Percentiles rank a stretch among this genome's conserved stretches.
Evolutionary conservation across 2,329 filamentous ascomycete genomes (phyloP).

Genomic region (Calonectria crousiana): DNA sequence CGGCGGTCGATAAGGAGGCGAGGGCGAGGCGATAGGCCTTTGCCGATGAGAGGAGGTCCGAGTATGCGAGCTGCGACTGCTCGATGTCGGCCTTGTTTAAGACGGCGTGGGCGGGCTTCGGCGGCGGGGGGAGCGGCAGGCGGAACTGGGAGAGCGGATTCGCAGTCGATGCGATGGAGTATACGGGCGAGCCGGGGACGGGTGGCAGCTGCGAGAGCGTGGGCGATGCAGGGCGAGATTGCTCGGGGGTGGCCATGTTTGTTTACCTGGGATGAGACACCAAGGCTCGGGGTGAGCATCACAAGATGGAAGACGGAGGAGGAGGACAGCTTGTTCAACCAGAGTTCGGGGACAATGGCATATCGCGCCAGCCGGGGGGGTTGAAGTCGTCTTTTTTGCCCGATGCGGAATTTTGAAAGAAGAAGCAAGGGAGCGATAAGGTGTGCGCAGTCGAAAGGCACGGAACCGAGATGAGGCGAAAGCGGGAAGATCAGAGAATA

Average conservation of each 20-base stretch:
- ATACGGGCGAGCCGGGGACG: conserved; percentile 72
- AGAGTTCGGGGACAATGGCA: conserved; percentile 14
- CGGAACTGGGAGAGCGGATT: conserved; percentile 70
- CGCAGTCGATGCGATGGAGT: conserved; percentile 73
- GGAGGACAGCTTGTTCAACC: conserved; percentile 21
- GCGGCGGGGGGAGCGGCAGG: conserved; percentile 71
- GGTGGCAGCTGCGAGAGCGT: conserved; percentile 69
- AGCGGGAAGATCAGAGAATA: conserved; percentile 20
- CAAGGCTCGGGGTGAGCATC: conserved; percentile 27
- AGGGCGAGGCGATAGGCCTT: conserved; percentile 75
- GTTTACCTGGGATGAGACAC: conserved; percentile 35
- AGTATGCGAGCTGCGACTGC: conserved; percentile 71
- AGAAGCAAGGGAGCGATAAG: not conserved
- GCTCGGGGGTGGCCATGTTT: conserved; percentile 49
- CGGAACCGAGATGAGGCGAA: conserved; percentile 2
- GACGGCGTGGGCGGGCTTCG: conserved; percentile 68
- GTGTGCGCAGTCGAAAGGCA: not conserved
- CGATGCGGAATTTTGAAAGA: not conserved
- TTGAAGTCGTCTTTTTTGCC: not conserved
- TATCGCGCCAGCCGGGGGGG: conserved; percentile 21
- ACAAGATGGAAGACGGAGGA: conserved; percentile 12
- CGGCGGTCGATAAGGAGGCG: conserved; percentile 69
- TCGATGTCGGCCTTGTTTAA: conserved; percentile 74
- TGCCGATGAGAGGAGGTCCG: conserved; percentile 70
- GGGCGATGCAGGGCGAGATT: conserved; percentile 59